Evolutionary conservation across 202 grass and related monocot genomes (phyloP).

Genomic region (Panicum virgatum): DNA sequence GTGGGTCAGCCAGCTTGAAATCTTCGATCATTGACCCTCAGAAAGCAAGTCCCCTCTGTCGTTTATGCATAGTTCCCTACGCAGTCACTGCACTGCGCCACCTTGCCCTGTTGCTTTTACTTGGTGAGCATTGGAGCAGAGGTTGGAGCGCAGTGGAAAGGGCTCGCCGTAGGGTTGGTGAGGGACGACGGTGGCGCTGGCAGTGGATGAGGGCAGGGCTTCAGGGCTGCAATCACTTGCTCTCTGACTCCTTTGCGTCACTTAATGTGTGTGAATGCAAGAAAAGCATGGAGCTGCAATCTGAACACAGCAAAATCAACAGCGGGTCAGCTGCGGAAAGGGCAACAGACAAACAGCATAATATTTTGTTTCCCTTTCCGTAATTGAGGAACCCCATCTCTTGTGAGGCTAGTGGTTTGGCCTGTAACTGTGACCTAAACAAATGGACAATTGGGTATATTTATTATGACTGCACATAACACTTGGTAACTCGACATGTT

Average conservation of each 20-base stretch:
- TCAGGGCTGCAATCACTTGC: slow-evolving; percentile 53
- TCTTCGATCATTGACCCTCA: slow-evolving; percentile 28
- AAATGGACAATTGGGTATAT: background rate
- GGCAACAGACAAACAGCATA: slow-evolving; percentile 35
- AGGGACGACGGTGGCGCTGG: slow-evolving; percentile 41
- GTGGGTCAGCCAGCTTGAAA: slow-evolving; percentile 38
- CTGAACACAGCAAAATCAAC: slow-evolving; percentile 48
- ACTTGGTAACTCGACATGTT: background rate
- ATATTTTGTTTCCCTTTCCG: slow-evolving; percentile 20
- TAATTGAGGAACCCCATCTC: slow-evolving; percentile 30
- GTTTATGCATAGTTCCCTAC: slow-evolving; percentile 35
- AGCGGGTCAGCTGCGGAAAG: slow-evolving; percentile 30
- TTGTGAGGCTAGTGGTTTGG: background rate
- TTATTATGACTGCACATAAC: background rate
- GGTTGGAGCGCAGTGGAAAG: slow-evolving; percentile 33
- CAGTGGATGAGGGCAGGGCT: slow-evolving; percentile 40
- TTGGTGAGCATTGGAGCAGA: slow-evolving; percentile 26
- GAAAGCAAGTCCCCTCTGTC: slow-evolving; percentile 21
- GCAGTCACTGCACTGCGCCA: slow-evolving; percentile 37
- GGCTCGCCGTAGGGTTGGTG: slow-evolving; percentile 50
- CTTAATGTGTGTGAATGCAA: slow-evolving; percentile 22
- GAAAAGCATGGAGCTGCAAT: slow-evolving; percentile 40
- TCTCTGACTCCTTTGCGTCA: slow-evolving; percentile 35
- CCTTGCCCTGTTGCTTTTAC: slow-evolving; percentile 34
- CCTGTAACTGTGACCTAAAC: background rate